Evolutionary conservation across 345 rosid genomes (phyloP).

Genomic region (Heritiera fomes): DNA sequence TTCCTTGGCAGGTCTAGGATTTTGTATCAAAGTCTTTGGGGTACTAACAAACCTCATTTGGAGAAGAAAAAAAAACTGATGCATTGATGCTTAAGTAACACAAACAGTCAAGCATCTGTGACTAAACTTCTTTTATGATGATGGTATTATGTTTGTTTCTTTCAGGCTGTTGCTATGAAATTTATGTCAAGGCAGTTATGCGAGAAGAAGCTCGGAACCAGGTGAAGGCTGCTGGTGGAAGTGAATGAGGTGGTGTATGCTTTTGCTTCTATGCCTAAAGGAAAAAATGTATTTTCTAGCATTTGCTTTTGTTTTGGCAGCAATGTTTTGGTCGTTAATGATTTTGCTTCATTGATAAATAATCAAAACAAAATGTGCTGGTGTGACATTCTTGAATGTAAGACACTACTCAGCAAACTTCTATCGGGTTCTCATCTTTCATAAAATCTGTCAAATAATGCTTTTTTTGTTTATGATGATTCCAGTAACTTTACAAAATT

Average conservation of each 20-base stretch:
- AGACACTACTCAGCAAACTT: not conserved
- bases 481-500: not conserved
- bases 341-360: not conserved
- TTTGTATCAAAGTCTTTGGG: no score
- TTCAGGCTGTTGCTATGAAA: constrained; percentile 95
- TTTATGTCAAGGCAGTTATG: constrained; percentile 70
- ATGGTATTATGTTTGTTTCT: constrained; percentile 9
- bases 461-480: not conserved
- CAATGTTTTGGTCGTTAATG: not conserved
- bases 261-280: not conserved
- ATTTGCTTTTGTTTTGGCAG: constrained; percentile 15
- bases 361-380: not conserved
- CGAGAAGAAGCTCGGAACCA: constrained; percentile 68
- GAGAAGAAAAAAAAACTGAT: not conserved
- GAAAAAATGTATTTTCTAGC: not conserved
- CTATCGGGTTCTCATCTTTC: not conserved
- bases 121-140: not conserved
- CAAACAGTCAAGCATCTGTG: not conserved
- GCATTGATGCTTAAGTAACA: not conserved
- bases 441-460: not conserved
- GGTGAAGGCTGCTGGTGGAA: constrained; percentile 31
- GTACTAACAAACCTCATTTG: not conserved
- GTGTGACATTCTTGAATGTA: constrained; percentile 23
- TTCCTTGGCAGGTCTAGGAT: no score
- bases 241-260: constrained; percentile 31